Conservation (phyloP, 2,329 filamentous ascomycete genomes). For the Calonectria pseudoreteaudii region DNA sequence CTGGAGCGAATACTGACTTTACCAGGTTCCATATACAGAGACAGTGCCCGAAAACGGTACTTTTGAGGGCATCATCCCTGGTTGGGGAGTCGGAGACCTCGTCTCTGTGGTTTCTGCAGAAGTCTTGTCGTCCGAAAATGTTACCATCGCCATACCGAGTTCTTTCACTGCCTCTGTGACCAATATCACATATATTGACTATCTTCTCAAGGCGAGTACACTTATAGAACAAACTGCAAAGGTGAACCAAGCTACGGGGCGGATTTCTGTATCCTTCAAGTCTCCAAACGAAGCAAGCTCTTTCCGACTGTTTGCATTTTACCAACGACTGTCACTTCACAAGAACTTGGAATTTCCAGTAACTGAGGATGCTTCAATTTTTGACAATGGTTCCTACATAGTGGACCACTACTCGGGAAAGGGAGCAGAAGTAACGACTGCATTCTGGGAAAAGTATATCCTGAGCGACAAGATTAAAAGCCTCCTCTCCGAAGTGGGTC, state of each 20-base stretch:
- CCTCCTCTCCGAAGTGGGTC: not conserved
- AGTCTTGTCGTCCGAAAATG: not conserved
- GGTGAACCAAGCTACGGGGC: not conserved
- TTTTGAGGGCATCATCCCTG: not conserved
- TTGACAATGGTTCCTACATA: slow-evolving; percentile 15
- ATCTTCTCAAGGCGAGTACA: not conserved
- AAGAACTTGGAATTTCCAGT: slow-evolving; percentile 12
- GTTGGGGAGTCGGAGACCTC: slow-evolving; percentile 12
- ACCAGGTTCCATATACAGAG: not conserved
- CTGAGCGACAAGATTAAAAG: not conserved
- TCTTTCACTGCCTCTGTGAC: no score
- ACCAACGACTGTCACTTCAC: not conserved
- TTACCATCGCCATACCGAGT: not conserved
- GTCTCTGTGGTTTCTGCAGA: slow-evolving; percentile 5
- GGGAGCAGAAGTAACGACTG: not conserved
- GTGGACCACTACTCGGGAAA: slow-evolving; percentile 8
- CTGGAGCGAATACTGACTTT: not conserved
- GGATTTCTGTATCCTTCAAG: not conserved
- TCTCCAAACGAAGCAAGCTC: not conserved
- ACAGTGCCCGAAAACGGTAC: not conserved
- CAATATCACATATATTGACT: slow-evolving; percentile 15
- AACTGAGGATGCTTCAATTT: not conserved
- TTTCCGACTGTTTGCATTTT: slow-evolving; percentile 15
- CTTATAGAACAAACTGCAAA: not conserved
- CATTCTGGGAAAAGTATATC: slow-evolving; percentile 17